Evolutionary conservation across 495 filamentous ascomycete genomes (phyloP).

Genomic region (Hypomontagnella submonticulosa): DNA sequence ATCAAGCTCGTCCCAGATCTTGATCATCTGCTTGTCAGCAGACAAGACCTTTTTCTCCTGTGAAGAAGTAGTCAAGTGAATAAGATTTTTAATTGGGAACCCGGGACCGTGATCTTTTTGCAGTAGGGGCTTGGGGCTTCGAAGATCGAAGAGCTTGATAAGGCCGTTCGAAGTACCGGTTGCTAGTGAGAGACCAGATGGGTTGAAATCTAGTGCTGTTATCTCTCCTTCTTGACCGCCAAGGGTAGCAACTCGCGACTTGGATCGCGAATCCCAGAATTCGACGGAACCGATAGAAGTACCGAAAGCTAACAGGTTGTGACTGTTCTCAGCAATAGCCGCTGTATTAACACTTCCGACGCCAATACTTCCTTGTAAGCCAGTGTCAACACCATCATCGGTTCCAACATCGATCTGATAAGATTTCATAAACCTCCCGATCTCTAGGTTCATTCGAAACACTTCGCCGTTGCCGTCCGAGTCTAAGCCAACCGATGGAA

Average conservation of each 20-base stretch:
- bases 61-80: conserved; percentile 81
- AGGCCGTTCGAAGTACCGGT: conserved; percentile 90
- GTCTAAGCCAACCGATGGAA: conserved; percentile 90
- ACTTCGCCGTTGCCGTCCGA: conserved; percentile 86
- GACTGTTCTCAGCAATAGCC: conserved; percentile 87
- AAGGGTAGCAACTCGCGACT: conserved; percentile 82
- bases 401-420: conserved; percentile 84
- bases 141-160: conserved; percentile 92
- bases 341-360: conserved; percentile 89
- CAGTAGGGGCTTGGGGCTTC: conserved; percentile 84
- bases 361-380: conserved; percentile 84
- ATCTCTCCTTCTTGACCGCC: conserved; percentile 74
- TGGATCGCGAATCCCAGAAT: conserved; percentile 90
- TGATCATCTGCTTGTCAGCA: conserved; percentile 94
- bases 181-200: conserved; percentile 84
- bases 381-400: conserved; percentile 74
- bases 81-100: conserved; percentile 85
- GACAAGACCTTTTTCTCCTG: conserved; percentile 90
- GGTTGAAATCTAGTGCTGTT: conserved; percentile 86
- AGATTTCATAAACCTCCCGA: conserved; percentile 88
- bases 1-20: conserved; percentile 87
- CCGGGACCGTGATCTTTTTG: conserved; percentile 97
- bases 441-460: conserved; percentile 89
- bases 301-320: conserved; percentile 92
- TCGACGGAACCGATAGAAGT: conserved; percentile 96